Conservation (phyloP, 2,329 filamentous ascomycete species). For the Truncatella angustata region DNA sequence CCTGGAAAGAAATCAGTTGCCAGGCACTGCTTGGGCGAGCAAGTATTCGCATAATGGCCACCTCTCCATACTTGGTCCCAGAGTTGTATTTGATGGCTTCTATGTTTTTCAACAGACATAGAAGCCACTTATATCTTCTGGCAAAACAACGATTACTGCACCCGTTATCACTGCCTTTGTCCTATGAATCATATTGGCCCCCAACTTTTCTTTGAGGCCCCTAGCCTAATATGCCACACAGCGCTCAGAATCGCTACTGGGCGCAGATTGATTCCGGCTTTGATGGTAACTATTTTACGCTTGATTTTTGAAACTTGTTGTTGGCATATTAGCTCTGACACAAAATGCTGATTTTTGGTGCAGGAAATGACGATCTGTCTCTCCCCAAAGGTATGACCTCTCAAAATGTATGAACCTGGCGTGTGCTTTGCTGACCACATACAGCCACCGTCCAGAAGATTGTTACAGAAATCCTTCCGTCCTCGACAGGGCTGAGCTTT, state of each 20-base stretch:
- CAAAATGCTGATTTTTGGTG: constrained; percentile 29
- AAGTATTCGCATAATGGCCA: too few species aligned
- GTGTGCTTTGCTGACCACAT: background rate
- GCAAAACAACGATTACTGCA: background rate
- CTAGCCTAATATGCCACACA: constrained; percentile 13
- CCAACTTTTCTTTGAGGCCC: constrained; percentile 10
- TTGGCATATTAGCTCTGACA: constrained; percentile 3
- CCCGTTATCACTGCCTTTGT: background rate
- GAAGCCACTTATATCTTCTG: too few species aligned
- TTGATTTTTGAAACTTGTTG: too few species aligned
- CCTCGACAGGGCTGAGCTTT: constrained; percentile 75
- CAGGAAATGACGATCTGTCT: constrained; percentile 62
- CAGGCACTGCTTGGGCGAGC: too few species aligned
- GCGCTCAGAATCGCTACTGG: constrained; percentile 10
- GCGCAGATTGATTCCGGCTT: constrained; percentile 2
- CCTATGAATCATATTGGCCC: background rate
- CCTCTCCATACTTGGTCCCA: too few species aligned
- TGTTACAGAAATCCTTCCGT: constrained; percentile 86
- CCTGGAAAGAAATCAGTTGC: too few species aligned
- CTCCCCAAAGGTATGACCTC: constrained; percentile 57
- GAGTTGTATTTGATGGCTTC: too few species aligned
- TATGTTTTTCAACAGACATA: too few species aligned
- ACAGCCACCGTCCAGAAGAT: constrained; percentile 76
- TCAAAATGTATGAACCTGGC: background rate
- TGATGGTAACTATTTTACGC: too few species aligned